Base-by-base conservation (phyloP, 2,329 filamentous ascomycete genomes). In the Macrophomina tecta region DNA sequence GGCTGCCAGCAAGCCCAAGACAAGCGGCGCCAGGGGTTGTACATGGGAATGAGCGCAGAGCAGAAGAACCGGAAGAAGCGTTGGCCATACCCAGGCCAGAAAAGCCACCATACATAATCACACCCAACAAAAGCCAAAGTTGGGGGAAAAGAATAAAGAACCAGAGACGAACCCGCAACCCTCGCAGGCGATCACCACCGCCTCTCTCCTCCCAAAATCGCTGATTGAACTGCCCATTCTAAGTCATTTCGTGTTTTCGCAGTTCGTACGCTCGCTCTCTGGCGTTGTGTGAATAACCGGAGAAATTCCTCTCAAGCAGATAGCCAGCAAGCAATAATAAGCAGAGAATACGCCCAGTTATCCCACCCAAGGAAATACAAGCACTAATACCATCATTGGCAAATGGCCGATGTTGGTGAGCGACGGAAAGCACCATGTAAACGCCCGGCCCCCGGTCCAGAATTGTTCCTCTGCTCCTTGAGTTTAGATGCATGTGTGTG, bases 401-500 rank as follows among this genome's bases (percentile, higher is more conserved):
- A 48, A 18, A n/a, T 14, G 42, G 63, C 46, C 23, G 61, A 64
- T 40, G 49, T 40, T 34, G 40, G 52, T 30, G 16, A 40, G 53
- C 8, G 42, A 38, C 34, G 46, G 30, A 45, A 45, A 58, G 40
- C 51, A 64, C 63, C 40, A 48, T 55, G 45, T 36, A 49, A 56
- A 65, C 63, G 63, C 63, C 63, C 45, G n/a, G 51, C 45, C 52
- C 51, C 45, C 30, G 23, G 28, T 11, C 42, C 52, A 55, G 40
- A 45, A 48, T 18, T 64, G 48, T 45, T 46, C 38, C 53, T 58
- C 42, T 58, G 51, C 51, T 65, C 63, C 63, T 65, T 38, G 51
- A 49, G n/a, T 65, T 58, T 55, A 56, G 34, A 65, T 65, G 63
- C 63, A 65, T 65, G 63, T 23, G 23, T 23, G 23, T 23, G 23